phyloP scores from a whole-genome alignment of 768 basidiomycete genomes.

The Mycena chlorophos region DNA sequence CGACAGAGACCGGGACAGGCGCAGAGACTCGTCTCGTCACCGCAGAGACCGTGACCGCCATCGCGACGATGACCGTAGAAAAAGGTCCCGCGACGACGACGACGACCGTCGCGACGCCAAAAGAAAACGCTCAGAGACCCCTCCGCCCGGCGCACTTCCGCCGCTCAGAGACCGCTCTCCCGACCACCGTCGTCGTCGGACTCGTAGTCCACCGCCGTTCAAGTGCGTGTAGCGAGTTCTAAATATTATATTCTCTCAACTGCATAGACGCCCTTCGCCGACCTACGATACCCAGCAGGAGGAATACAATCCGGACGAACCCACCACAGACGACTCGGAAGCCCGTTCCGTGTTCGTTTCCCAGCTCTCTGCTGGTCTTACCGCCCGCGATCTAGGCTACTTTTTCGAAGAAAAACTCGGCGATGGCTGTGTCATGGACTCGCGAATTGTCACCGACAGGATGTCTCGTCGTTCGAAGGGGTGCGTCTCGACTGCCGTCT shows the following conservation, averaged over 20 bases:
- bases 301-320: slow-evolving; percentile 80
- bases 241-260: slow-evolving; percentile 8
- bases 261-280: slow-evolving; percentile 67
- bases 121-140: slow-evolving; percentile 56
- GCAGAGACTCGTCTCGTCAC: slow-evolving; percentile 40
- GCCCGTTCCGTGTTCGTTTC: slow-evolving; percentile 98
- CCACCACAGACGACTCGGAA: slow-evolving; percentile 95
- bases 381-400: slow-evolving; percentile 94
- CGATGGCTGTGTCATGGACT: slow-evolving; percentile 91
- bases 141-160: slow-evolving; percentile 39
- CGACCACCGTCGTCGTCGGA: slow-evolving; percentile 38
- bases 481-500: slow-evolving; percentile 44
- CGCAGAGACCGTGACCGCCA: slow-evolving; percentile 44
- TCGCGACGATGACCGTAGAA: slow-evolving; percentile 61
- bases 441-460: slow-evolving; percentile 93
- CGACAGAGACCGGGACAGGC: slow-evolving; percentile 44
- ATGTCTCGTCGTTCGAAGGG: slow-evolving; percentile 97
- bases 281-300: slow-evolving; percentile 70
- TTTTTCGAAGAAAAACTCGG: slow-evolving; percentile 99
- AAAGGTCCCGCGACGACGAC: slow-evolving; percentile 64
- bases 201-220: slow-evolving; percentile 47
- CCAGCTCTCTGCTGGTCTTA: slow-evolving; percentile 94
- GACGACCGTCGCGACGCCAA: slow-evolving; percentile 67
- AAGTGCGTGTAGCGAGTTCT: slow-evolving; percentile 37
- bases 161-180: slow-evolving; percentile 53